A percentile compares a stretch with the other conserved stretches of the same genome.
phyloP scores from a whole-genome alignment of 768 basidiomycete species.

The Podaxis rugospora region DNA sequence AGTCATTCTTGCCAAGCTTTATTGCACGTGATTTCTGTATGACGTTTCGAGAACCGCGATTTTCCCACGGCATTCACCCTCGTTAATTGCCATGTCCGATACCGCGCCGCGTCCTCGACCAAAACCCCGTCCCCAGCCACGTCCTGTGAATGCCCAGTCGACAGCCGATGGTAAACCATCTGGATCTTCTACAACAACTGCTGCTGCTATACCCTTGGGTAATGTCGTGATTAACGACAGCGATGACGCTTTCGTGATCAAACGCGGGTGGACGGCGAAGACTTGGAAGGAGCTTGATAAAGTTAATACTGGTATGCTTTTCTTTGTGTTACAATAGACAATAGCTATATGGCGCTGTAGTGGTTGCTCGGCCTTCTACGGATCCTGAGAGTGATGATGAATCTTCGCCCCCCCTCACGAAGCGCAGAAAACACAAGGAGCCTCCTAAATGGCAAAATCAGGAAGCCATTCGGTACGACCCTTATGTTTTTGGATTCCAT shows the following conservation, averaged over 20 bases:
- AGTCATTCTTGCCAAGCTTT: slow-evolving; percentile 26
- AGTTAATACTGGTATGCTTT: slow-evolving; percentile 47
- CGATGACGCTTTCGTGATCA: slow-evolving; percentile 69
- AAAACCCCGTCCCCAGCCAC: slow-evolving; percentile 53
- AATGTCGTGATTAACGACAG: slow-evolving; percentile 42
- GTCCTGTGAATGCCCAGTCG: slow-evolving; percentile 14
- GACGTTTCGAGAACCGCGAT: slow-evolving; percentile 19
- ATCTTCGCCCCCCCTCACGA: slow-evolving; percentile 28
- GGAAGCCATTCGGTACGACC: slow-evolving; percentile 35
- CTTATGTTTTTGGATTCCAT: background rate
- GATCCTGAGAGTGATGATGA: slow-evolving; percentile 19
- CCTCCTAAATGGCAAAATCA: slow-evolving; percentile 42
- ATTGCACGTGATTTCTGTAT: slow-evolving; percentile 30
- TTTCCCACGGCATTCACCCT: slow-evolving; percentile 38
- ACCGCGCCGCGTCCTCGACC: slow-evolving; percentile 45
- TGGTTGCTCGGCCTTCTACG: background rate
- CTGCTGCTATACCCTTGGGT: slow-evolving; percentile 14
- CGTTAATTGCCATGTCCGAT: slow-evolving; percentile 28
- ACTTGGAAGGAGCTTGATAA: slow-evolving; percentile 60
- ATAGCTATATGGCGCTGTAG: background rate
- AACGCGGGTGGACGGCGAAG: slow-evolving; percentile 48
- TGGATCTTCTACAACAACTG: slow-evolving; percentile 12
- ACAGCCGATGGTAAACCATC: slow-evolving; percentile 9
- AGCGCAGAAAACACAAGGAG: slow-evolving; percentile 34
- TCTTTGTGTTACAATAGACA: background rate